Evolutionary conservation across 768 basidiomycete species (phyloP), one percentile per base, ranked within the genome.

Genomic region (Lactarius deliciosus): DNA sequence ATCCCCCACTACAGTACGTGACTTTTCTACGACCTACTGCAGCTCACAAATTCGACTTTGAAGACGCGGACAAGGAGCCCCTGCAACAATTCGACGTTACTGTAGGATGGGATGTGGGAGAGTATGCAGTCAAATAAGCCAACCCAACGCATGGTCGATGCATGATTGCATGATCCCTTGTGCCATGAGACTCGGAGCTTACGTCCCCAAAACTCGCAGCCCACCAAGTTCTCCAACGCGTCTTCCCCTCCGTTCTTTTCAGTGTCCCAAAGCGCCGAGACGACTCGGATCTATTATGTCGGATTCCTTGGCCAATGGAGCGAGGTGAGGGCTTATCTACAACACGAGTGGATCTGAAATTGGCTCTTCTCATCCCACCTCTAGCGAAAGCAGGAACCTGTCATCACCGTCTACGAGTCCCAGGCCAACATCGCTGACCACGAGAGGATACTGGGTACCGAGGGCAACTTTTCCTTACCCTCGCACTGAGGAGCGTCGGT

Each of bases 381-480:
- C 25, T 28, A 28, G 92, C 83, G 89, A 53, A 94, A 90, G 72
- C 79, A 80, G 59, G 85, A 88, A 66, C 92, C 94, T 1, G 82
- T 92, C 45, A 84, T 96, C 63, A 89, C 93, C 0, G 86, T 96
- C 16, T 97, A 96, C 72, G 95, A 97, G 76, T 78, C 90, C 0
- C 89, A 91, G 69, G 91, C 95, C 10, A 94, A 93, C 69, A 79
- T 90, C 40, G 90, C 92, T 0, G 95, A 96, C 74, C 94, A 96
- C 71, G 82, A 86, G 67, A 94, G 92, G 77, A 90, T 94, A 57
- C 87, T 86, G 72, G 92, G 92, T n/a, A 87, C 84, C 56, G 87
- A 88, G 41, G 86, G 86, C 10, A 81, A 79, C 66, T 79, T 85
- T 69, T 85, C 76, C 67, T 74, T 80, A 45, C 80, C 85, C 7